phyloP scores from a whole-genome alignment of 148 eudicot genomes.

The Arbutus unedo region DNA sequence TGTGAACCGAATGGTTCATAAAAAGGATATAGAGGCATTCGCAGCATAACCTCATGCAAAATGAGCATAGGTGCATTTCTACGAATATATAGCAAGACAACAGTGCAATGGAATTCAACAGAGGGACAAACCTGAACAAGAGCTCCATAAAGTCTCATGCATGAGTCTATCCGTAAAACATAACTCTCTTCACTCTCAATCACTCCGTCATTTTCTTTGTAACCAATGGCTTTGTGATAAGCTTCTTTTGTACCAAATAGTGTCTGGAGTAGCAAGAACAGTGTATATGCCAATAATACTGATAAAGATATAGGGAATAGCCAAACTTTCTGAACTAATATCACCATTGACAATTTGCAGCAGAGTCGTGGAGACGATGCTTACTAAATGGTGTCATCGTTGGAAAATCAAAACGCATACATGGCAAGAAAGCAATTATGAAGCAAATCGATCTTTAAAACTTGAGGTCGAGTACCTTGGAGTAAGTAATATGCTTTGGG shows the following conservation, averaged over 20 bases:
- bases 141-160: conserved; percentile 86
- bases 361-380: not conserved
- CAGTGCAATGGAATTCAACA: not conserved
- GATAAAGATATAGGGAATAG: not conserved
- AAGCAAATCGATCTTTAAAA: not conserved
- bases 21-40: not conserved
- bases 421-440: not conserved
- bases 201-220: conserved; percentile 58
- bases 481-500: conserved; percentile 69
- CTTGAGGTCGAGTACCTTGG: conserved; percentile 41
- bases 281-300: not conserved
- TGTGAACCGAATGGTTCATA: not conserved
- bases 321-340: not conserved
- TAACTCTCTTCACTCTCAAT: conserved; percentile 54
- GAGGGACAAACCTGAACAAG: conserved; percentile 68
- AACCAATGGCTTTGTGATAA: conserved; percentile 70
- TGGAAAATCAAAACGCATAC: not conserved
- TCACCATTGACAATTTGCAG: not conserved
- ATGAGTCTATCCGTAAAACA: conserved; percentile 47
- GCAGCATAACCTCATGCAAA: not conserved
- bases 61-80: not conserved
- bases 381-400: not conserved
- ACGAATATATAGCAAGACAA: not conserved
- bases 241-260: conserved; percentile 50
- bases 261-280: conserved; percentile 34